Evolutionary conservation across 2,329 filamentous ascomycete species (phyloP), one percentile per base, ranked within the genome.

Genomic region (Nakataea oryzae): DNA sequence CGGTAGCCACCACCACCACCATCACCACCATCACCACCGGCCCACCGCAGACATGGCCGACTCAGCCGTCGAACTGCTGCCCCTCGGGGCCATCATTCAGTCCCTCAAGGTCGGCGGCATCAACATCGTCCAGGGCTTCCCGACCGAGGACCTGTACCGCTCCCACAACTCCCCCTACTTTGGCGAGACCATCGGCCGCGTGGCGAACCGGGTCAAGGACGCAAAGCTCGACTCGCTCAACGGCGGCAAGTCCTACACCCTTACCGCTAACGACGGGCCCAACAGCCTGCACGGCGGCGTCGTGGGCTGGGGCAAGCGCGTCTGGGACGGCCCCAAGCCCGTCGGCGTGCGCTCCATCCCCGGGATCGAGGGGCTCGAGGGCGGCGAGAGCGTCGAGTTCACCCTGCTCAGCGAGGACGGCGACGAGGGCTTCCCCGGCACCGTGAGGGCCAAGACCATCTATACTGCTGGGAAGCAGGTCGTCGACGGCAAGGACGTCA

Each of bases 61-160:
- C 71, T 75, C 80, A 50, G 72, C 81, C 56, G 82, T 87, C 69
- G 79, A 81, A 56, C 90, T 93, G 75, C 79, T 93, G 65, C 86
- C 89, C 28, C 80, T 90, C 60, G 90, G 90, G 65, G 90, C 88
- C 69, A 90, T 91, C 72, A 87, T 95, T 72, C 87, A 97, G 73
- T 84, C 89, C 70, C 88, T 97, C 78, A 82, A 81, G 58, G 83
- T 97, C 67, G 88, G 82, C 64, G 88, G 86, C 66, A 78, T 84
- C 72, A 95, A 97, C 78, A 95, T 99, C 67, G 93, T 97, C 27
- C 89, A 95, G 68, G 87, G 88, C 61, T 97, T 97, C 77, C 84
- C 89, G 24, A 86, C 82, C 17, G 83, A 89, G 61, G 85, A 89
- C 57, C 84, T 87, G 64, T 97, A 97, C 77, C 82, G 82, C 66